These are phyloP conservation scores for Neocatenulostroma microsporum DNA, from an alignment of 2,329 filamentous ascomycete species.

Conservation along the genomic window DNA sequence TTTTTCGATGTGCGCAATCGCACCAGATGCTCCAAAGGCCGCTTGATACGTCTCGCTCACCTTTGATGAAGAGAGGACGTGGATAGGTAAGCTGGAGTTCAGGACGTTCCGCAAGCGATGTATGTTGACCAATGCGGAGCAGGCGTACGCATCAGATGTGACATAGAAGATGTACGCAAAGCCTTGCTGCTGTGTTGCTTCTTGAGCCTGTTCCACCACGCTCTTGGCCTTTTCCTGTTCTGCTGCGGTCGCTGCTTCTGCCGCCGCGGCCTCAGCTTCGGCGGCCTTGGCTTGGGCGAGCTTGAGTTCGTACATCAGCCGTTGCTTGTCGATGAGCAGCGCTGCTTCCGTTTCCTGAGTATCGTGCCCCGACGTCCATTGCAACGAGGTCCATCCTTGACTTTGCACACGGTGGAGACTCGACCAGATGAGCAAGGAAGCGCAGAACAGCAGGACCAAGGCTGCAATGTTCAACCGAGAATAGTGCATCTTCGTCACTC, in stretches of 20 bases:
- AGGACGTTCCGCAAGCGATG: conserved; percentile 17
- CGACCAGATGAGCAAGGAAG: neutral
- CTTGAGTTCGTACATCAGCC: neutral
- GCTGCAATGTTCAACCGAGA: too few species aligned
- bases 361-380: neutral
- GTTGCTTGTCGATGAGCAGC: neutral
- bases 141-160: conserved; percentile 22
- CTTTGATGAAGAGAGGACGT: conserved; percentile 17
- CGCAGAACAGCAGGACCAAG: too few species aligned
- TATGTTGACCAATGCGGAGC: conserved; percentile 25
- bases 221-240: neutral
- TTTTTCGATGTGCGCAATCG: conserved; percentile 15
- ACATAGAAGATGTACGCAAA: conserved; percentile 27
- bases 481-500: too few species aligned
- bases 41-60: conserved; percentile 15
- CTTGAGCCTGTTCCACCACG: neutral
- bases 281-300: neutral
- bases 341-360: neutral
- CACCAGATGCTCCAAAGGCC: conserved; percentile 12
- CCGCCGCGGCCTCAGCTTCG: neutral
- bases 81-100: conserved; percentile 16
- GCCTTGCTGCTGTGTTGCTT: neutral
- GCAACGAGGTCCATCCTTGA: neutral
- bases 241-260: neutral
- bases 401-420: neutral